Base-by-base conservation (phyloP, 139 green algal species). In the Chlamydomonas sp. region DNA sequence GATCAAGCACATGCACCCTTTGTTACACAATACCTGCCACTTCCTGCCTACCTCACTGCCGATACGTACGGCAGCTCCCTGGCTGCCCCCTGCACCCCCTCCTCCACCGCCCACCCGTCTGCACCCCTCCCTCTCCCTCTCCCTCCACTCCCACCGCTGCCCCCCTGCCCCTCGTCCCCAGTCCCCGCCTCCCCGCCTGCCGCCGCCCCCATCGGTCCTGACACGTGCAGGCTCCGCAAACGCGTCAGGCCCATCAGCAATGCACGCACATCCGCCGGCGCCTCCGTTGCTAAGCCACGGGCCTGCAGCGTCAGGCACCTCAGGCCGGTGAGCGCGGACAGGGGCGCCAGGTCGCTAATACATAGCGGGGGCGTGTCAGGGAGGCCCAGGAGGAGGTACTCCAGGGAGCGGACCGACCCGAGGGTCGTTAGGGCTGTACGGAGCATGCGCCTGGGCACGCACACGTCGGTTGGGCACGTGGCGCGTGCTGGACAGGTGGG, bases 301-400 rank as follows among this genome's bases (percentile, higher is more conserved):
- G 80, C 80, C 60, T 72, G 71, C 82, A 86, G 20, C 31, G 71
- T 86, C 18, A 86, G 82, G 59, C 82, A 79, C 3, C 71, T 60
- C 71, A 86, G 71, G 2, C 71, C 82, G 7, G 20, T 64, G 18
- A 86, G 82, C 60, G 0, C 82, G 1, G 71, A 17, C 71, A 8
- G 71, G 49, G 12, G 71, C 18, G 12, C 17, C 71, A 58, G 71
- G 2, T 3, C 8, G 18, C 12, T 4, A 17, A 58, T 17, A 17
- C 3, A 18, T 2, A 15, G 12, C 71, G 16, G 71, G 20, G 71
- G 7, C 4, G 14, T 62, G 57, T 62, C 82, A 0, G 82, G 82
- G 8, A 86, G 72, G n/a, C 71, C 71, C 6, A 86, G 71, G 60
- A 86, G 69, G 18, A 86, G 82, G 71, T 63, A 86, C 62, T 86